These are phyloP conservation scores for Yamadazyma trypodendri DNA, from an alignment of 1,139 yeast genomes.

Conservation along the genomic window DNA sequence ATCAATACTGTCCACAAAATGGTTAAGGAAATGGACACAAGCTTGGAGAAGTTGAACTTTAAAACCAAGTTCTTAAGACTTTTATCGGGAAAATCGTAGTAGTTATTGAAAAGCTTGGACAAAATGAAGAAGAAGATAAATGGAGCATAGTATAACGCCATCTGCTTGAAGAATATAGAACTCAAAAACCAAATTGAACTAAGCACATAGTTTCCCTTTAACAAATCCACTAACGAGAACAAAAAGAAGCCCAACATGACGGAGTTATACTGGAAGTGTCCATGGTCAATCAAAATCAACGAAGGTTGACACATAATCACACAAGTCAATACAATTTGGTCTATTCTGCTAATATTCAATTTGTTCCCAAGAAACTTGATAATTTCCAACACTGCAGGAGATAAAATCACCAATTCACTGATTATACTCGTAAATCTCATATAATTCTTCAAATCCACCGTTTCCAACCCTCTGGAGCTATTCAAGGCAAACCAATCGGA, in stretches of 20 bases:
- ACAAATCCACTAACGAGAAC: conserved; percentile 62
- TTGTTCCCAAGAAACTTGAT: conserved; percentile 65
- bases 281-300: conserved; percentile 85
- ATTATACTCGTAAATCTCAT: conserved; percentile 80
- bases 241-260: conserved; percentile 90
- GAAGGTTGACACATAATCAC: conserved; percentile 80
- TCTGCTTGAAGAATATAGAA: conserved; percentile 85
- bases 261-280: conserved; percentile 93
- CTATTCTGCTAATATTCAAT: conserved; percentile 58
- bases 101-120: conserved; percentile 36
- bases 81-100: conserved; percentile 16
- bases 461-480: conserved; percentile 73
- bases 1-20: conserved; percentile 56
- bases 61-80: conserved; percentile 10
- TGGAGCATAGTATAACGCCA: conserved; percentile 93
- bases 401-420: conserved; percentile 71
- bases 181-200: conserved; percentile 82
- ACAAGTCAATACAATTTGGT: conserved; percentile 73
- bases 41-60: conserved; percentile 39
- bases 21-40: conserved; percentile 60
- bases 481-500: conserved; percentile 75
- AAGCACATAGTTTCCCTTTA: conserved; percentile 59
- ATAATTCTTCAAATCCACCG: conserved; percentile 63
- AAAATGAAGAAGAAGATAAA: conserved; percentile 77
- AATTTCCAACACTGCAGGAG: conserved; percentile 76